These are phyloP conservation scores for Apiosordaria backusii DNA, from an alignment of 495 filamentous ascomycete genomes.

Conservation along the genomic window DNA sequence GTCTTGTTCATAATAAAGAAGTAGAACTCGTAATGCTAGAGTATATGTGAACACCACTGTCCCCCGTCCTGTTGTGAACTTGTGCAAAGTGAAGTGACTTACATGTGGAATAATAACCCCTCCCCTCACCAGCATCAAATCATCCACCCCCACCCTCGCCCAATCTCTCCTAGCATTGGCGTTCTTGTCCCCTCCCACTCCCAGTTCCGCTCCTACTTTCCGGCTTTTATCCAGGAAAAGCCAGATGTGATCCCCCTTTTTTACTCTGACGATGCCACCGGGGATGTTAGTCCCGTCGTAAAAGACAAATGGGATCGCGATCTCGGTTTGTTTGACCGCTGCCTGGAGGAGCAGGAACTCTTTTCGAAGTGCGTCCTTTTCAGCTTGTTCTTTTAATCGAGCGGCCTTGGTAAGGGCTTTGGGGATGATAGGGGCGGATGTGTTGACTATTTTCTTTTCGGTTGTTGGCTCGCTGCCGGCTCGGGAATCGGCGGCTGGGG, in stretches of 20 bases:
- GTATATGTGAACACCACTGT: background rate
- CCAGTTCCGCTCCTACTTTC: slow-evolving; percentile 82
- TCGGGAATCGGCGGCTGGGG: background rate
- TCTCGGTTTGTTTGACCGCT: slow-evolving; percentile 82
- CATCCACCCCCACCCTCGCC: slow-evolving; percentile 93
- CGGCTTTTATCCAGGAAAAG: slow-evolving; percentile 84
- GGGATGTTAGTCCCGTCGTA: slow-evolving; percentile 98
- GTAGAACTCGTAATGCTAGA: slow-evolving; percentile 91
- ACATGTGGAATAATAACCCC: slow-evolving; percentile 94
- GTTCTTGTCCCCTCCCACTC: slow-evolving; percentile 59
- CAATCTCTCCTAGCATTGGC: slow-evolving; percentile 73
- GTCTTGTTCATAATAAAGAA: slow-evolving; percentile 91
- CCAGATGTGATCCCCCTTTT: slow-evolving; percentile 91
- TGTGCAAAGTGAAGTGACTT: slow-evolving; percentile 36
- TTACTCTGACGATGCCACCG: slow-evolving; percentile 73
- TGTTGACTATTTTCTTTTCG: slow-evolving; percentile 49
- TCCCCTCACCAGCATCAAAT: slow-evolving; percentile 88
- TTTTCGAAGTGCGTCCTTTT: slow-evolving; percentile 75
- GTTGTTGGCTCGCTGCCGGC: background rate
- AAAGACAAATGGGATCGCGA: slow-evolving; percentile 92
- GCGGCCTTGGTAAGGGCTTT: slow-evolving; percentile 84
- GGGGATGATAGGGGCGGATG: slow-evolving; percentile 63
- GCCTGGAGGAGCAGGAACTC: slow-evolving; percentile 84
- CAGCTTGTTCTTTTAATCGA: slow-evolving; percentile 72
- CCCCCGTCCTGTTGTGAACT: background rate